These are phyloP conservation scores for Cutaneotrichosporon sp. DNA, from an alignment of 1,284 basidiomycete species.

Conservation along the genomic window DNA sequence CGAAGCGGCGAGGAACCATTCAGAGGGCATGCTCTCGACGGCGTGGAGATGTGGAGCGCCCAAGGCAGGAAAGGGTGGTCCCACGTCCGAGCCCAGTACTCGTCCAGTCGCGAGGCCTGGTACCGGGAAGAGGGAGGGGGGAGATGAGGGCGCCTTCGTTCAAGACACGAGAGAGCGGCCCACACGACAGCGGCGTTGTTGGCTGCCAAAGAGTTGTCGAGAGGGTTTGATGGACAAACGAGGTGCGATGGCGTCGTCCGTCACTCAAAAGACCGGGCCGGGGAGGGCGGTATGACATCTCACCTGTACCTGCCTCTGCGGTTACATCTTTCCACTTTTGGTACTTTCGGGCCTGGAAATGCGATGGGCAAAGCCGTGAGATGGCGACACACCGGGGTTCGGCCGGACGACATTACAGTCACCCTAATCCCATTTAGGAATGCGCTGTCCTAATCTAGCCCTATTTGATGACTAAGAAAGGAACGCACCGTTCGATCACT, in stretches of 20 bases:
- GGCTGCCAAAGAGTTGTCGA: not conserved
- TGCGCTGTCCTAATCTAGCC: too few relatives aligned
- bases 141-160: not conserved
- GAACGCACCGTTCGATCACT: too few relatives aligned
- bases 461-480: too few relatives aligned
- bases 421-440: too few relatives aligned
- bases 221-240: not conserved
- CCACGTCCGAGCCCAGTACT: not conserved
- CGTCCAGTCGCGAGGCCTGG: too few relatives aligned
- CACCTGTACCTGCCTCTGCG: not conserved
- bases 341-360: too few relatives aligned
- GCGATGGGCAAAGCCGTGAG: too few relatives aligned
- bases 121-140: not conserved
- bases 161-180: not conserved
- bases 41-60: not conserved
- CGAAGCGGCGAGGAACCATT: conserved; percentile 13
- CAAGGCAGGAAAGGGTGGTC: too few relatives aligned
- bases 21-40: conserved; percentile 6
- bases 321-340: not conserved
- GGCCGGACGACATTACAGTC: too few relatives aligned
- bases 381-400: too few relatives aligned
- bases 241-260: too few relatives aligned
- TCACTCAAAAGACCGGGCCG: too few relatives aligned
- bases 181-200: not conserved
- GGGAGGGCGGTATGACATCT: not conserved